Conservation (phyloP, 345 rosid genomes). For the Salix purpurea region DNA sequence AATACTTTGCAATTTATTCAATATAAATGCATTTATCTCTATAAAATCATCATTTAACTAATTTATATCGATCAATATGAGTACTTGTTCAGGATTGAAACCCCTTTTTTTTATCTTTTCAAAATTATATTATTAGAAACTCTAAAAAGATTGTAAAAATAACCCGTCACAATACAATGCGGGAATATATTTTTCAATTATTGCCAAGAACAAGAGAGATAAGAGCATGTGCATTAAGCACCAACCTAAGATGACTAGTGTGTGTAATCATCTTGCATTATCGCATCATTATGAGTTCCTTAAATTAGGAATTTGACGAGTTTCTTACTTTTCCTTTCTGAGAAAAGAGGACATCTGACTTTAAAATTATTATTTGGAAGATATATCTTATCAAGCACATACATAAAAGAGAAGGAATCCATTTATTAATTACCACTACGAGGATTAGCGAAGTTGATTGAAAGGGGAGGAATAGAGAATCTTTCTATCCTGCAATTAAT, state of each 20-base stretch:
- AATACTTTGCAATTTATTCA: too few species aligned
- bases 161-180: too few species aligned
- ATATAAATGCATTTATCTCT: too few species aligned
- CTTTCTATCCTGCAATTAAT: background rate
- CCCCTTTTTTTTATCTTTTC: too few species aligned
- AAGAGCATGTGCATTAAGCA: background rate
- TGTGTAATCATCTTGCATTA: background rate
- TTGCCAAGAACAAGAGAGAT: background rate
- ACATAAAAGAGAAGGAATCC: background rate
- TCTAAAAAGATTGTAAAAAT: too few species aligned
- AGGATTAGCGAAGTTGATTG: slow-evolving; percentile 10
- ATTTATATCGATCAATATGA: too few species aligned
- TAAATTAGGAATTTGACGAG: background rate
- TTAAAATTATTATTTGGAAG: slow-evolving; percentile 11
- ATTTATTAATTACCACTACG: background rate
- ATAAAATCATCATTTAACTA: too few species aligned
- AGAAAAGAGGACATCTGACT: slow-evolving; percentile 3
- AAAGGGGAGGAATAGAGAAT: background rate
- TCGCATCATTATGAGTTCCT: background rate
- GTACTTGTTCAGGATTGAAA: too few species aligned
- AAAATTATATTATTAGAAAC: too few species aligned
- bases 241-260: background rate
- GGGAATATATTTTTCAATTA: too few species aligned
- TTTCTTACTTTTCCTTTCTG: too few species aligned
- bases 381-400: slow-evolving; percentile 20